Base-by-base conservation (phyloP, 2,329 filamentous ascomycete species). In the Plenodomus biglobosus region DNA sequence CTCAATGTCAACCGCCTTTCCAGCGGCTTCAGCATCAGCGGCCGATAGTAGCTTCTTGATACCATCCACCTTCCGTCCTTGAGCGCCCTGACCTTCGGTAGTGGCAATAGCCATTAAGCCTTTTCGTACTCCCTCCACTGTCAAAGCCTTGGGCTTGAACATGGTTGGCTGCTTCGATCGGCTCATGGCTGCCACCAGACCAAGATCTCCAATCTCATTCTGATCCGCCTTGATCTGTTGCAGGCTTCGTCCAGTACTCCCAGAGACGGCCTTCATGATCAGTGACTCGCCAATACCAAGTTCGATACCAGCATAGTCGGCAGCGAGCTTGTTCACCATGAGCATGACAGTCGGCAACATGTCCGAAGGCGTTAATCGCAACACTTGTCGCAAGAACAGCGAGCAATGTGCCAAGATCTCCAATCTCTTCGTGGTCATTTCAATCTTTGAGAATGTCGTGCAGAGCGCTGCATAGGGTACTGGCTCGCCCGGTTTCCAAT, bases 191-290 rank as follows among this genome's bases (percentile, higher is more conserved):
- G 94, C 94, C 1, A 99, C 92, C 27, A 97, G 78, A 10, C 94
- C 94, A 10, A 99, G 80, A 71, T 99, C 94, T 44, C 94, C 94
- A 72, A 97, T 96, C 62, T 96, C 91, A 64, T 94, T 91, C 68
- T 99, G 94, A 61, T 97, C 92, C 40, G 88, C 85, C 75, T 96
- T 97, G 78, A 99, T 96, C 43, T 96, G 85, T 32, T 86, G 81
- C 39, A 96, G 74, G 64, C 85, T 95, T 52, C 94, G 85, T 8
- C 94, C 94, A 0, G 94, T 99, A 22, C 86, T 88, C 75, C 97
- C 92, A 10, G 92, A 92, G 65, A 99, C 95, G 4, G 94, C 90
- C 72, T 97, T 99, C 92, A 97, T 97, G 64, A 99, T 96, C 21
- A 99, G 75, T 0, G 92, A 97, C 74, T 99, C 94, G 47, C 94